Evolutionary conservation across 169 alveolate genomes (phyloP).

Genomic region (Eimeria necatrix): DNA sequence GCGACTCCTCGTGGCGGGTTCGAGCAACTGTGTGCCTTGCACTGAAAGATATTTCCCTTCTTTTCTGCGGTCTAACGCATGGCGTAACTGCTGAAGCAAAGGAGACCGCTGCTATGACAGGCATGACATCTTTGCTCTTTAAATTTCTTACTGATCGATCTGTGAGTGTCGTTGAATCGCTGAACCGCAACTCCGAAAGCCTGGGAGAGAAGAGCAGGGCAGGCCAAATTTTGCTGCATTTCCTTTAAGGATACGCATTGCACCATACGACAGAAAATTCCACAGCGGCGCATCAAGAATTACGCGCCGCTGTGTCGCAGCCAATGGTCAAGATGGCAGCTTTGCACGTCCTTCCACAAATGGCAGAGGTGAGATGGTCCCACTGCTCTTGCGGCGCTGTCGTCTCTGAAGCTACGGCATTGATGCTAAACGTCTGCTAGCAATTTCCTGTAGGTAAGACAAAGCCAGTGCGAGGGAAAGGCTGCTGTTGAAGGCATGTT

Average conservation of each 20-base stretch:
- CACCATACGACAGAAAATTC: too few species aligned
- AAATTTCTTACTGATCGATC: slow-evolving; percentile 66
- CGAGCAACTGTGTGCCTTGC: slow-evolving; percentile 75
- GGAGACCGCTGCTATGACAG: not conserved
- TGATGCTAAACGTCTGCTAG: not conserved
- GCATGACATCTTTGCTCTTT: slow-evolving; percentile 31
- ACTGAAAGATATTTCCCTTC: slow-evolving; percentile 45
- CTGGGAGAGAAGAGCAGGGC: too few species aligned
- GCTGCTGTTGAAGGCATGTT: not conserved
- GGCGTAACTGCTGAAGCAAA: not conserved
- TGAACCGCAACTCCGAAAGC: not conserved
- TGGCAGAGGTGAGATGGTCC: slow-evolving; percentile 21
- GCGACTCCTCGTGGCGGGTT: slow-evolving; percentile 72
- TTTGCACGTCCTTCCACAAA: slow-evolving; percentile 48
- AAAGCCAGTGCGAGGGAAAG: not conserved
- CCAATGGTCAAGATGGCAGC: slow-evolving; percentile 76
- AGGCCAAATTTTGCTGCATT: too few species aligned
- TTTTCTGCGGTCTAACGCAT: slow-evolving; percentile 1
- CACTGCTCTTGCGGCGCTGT: not conserved
- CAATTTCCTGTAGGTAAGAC: not conserved
- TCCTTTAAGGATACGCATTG: too few species aligned
- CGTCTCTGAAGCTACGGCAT: not conserved
- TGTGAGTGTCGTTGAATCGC: slow-evolving; percentile 16
- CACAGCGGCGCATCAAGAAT: too few species aligned
- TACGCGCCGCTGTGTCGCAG: slow-evolving; percentile 4